Percentiles rank a stretch among this genome's conserved stretches.
Evolutionary conservation across 106 monocot species (phyloP).

Genomic region (Allium sativum): DNA sequence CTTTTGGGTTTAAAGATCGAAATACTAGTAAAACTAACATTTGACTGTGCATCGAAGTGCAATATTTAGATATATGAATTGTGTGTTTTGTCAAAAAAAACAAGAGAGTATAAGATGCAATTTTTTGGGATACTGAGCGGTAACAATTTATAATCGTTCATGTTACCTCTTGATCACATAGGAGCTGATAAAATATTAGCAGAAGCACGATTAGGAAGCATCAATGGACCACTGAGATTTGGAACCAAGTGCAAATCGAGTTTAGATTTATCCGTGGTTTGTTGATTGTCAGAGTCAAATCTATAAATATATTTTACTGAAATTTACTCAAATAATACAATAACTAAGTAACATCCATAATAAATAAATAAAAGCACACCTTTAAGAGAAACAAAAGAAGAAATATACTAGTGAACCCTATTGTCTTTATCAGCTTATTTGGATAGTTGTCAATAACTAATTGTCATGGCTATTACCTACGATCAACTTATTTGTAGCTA

Average conservation of each 20-base stretch:
- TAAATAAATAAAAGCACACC: background rate
- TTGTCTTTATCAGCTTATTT: no score
- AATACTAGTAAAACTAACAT: no score
- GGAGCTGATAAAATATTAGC: slow-evolving; percentile 94
- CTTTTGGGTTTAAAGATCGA: no score
- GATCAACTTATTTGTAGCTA: no score
- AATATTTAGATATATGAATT: no score
- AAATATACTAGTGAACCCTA: no score
- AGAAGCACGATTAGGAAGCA: slow-evolving; percentile 91
- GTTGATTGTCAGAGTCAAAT: slow-evolving; percentile 31
- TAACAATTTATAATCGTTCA: background rate
- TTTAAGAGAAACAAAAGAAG: background rate
- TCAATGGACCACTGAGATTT: slow-evolving; percentile 89
- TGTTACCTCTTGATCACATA: slow-evolving; percentile 62
- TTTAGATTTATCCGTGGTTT: slow-evolving; percentile 44
- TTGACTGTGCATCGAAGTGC: no score
- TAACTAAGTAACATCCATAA: background rate
- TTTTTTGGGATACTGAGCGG: no score
- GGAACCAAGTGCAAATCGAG: slow-evolving; percentile 42
- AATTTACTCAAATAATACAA: background rate
- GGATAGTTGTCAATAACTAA: no score
- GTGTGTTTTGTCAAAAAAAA: no score
- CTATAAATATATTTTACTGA: slow-evolving; percentile 8
- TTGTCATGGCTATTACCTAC: no score
- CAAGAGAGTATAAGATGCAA: no score